Evolutionary conservation across 1,139 yeast species (phyloP), one percentile per base, ranked within the genome.

Genomic region (Yamadazyma membranifaciens): DNA sequence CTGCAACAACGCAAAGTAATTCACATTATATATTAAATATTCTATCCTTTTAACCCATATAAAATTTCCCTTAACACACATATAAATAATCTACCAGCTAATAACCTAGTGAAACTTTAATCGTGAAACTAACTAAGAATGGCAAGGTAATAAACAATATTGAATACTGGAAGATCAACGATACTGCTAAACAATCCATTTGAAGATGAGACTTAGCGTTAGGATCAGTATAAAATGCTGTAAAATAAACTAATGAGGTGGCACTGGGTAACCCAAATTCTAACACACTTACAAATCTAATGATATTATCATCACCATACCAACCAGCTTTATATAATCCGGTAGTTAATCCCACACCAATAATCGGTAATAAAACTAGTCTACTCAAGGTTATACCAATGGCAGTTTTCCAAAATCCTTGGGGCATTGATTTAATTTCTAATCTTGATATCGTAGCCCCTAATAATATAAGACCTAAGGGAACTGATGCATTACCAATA

Each of bases 401-500:
- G 1, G 72, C 75, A 1, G 77, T 71, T 54, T 79, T 78, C 87
- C 95, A 84, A 57, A 87, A 80, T 2, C 89, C 88, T 2, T 70
- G 65, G 9, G 88, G 85, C 55, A 88, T 65, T 12, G 68, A 59
- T 12, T 70, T 73, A 22, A 88, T 65, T 45, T 76, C 69, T 38
- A 91, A 69, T 37, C 96, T 67, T 0, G 95, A 83, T 35, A 91
- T 78, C 3, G 96, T 87, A 10, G 94, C 95, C 2, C 98, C 98
- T 29, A 91, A 62, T 44, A 91, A 58, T 38, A 87, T 59, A 44
- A 91, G 69, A 2, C 97, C 97, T 46, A 87, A 66, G 0, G 97
- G 98, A 26, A 91, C 97, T 26, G 88, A 80, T 0, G 96, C 96
- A 2, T 81, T 81, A 1, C 96, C 96, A 2, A 91, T 67, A 57